Percentiles rank a stretch among this genome's conserved stretches.
phyloP scores from a whole-genome alignment of 73 alveolate species.

The Paramecium octaurelia region DNA sequence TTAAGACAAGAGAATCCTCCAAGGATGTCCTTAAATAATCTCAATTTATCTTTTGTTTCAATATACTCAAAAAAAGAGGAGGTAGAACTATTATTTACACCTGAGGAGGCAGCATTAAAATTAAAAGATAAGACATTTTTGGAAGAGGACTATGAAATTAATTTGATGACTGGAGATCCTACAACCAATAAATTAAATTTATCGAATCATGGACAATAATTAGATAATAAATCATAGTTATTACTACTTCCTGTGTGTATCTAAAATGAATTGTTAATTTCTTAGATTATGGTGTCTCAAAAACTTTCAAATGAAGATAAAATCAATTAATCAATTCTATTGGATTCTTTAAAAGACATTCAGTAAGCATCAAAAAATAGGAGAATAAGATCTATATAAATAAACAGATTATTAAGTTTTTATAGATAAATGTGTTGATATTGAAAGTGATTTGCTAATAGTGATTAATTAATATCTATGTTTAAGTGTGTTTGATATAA shows the following conservation, averaged over 20 bases:
- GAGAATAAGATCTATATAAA: neutral
- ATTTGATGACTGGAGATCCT: neutral
- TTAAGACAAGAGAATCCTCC: neutral
- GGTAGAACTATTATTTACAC: neutral
- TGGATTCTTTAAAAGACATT: neutral
- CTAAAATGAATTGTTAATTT: neutral
- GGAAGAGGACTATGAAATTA: neutral
- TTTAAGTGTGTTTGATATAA: neutral
- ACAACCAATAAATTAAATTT: too few species aligned
- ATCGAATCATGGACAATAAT: neutral
- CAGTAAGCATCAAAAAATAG: neutral
- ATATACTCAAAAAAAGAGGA: neutral
- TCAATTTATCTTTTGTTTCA: neutral
- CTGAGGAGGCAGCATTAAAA: neutral
- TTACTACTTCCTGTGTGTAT: neutral
- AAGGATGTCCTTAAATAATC: neutral
- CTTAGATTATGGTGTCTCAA: neutral
- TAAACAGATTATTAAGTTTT: neutral
- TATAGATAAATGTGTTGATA: neutral
- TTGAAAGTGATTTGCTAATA: neutral
- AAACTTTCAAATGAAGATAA: neutral
- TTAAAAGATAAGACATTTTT: neutral
- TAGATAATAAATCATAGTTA: neutral
- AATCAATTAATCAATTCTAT: neutral
- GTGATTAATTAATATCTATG: neutral